A percentile compares a stretch with the other conserved stretches of the same genome.
These are phyloP conservation scores for Jackrogersella multiformis DNA, from an alignment of 495 filamentous ascomycete genomes.

Conservation along the genomic window DNA sequence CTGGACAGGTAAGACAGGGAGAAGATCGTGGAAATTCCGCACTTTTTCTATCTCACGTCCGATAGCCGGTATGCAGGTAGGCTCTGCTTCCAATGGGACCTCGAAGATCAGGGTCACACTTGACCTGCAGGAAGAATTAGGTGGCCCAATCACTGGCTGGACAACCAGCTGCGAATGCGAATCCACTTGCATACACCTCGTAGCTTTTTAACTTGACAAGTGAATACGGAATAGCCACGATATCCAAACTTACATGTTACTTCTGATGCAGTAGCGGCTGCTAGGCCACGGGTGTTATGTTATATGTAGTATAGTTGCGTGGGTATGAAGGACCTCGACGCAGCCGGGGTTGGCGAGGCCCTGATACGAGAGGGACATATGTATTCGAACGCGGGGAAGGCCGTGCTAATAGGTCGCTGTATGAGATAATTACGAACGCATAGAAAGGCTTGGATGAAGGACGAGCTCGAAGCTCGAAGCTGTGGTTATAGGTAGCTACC, in stretches of 20 bases:
- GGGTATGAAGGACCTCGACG: constrained; percentile 29
- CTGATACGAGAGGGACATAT: constrained; percentile 17
- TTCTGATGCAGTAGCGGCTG: constrained; percentile 24
- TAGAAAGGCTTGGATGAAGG: background rate
- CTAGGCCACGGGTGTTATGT: constrained; percentile 20
- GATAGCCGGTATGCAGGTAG: constrained; percentile 32
- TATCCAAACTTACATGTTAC: constrained; percentile 24
- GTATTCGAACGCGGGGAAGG: constrained; percentile 26
- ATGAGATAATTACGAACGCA: background rate
- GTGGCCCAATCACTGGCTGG: constrained; percentile 15
- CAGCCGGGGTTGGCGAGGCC: constrained; percentile 22
- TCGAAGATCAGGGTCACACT: constrained; percentile 31
- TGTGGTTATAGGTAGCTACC: too few species aligned
- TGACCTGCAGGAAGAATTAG: constrained; percentile 15
- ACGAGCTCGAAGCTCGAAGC: background rate
- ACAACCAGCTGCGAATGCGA: constrained; percentile 5
- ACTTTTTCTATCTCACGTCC: constrained; percentile 30
- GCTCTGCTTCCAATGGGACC: constrained; percentile 24
- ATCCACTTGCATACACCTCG: constrained; percentile 20
- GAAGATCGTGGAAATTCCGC: constrained; percentile 39
- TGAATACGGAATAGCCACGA: constrained; percentile 15
- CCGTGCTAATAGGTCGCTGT: background rate
- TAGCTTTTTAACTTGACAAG: constrained; percentile 15
- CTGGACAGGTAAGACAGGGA: constrained; percentile 3
- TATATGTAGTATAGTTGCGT: constrained; percentile 27